Conservation (phyloP, 306 rosid species). For the Prinsepia uniflora region DNA sequence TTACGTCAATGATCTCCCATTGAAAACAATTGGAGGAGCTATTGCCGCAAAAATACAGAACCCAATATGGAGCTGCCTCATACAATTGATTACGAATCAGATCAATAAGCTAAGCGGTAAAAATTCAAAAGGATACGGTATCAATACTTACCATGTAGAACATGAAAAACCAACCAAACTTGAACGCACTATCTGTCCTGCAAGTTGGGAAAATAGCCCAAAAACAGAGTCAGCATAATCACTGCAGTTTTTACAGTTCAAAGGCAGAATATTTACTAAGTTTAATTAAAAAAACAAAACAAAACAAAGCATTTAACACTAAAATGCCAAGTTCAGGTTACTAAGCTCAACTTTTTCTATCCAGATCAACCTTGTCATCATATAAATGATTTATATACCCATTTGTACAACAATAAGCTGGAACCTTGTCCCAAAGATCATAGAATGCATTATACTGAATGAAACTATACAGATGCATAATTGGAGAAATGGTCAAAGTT, state of each 20-base stretch:
- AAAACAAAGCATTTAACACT: background rate
- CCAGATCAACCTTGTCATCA: background rate
- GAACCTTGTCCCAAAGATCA: background rate
- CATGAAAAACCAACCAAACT: slow-evolving; percentile 92
- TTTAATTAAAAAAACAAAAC: background rate
- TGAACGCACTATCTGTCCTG: slow-evolving; percentile 98
- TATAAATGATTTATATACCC: background rate
- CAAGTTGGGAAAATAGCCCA: slow-evolving; percentile 30
- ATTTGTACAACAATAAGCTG: background rate
- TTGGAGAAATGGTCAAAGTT: background rate
- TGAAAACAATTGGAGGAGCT: slow-evolving; percentile 95
- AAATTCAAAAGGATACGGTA: background rate
- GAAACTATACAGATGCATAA: background rate
- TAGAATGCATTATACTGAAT: background rate
- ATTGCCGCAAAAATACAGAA: slow-evolving; percentile 94
- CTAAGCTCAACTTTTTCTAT: background rate
- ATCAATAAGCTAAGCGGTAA: slow-evolving; percentile 18
- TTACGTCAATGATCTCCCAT: slow-evolving; percentile 93
- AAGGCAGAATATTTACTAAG: too few species aligned
- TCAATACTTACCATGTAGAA: slow-evolving; percentile 72
- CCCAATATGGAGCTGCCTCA: slow-evolving; percentile 72
- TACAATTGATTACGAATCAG: slow-evolving; percentile 28
- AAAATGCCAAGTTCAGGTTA: too few species aligned
- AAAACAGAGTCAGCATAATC: slow-evolving; percentile 22
- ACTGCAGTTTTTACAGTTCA: background rate